These are phyloP conservation scores for Rhizophora mangle DNA, from an alignment of 345 rosid species.

Conservation along the genomic window DNA sequence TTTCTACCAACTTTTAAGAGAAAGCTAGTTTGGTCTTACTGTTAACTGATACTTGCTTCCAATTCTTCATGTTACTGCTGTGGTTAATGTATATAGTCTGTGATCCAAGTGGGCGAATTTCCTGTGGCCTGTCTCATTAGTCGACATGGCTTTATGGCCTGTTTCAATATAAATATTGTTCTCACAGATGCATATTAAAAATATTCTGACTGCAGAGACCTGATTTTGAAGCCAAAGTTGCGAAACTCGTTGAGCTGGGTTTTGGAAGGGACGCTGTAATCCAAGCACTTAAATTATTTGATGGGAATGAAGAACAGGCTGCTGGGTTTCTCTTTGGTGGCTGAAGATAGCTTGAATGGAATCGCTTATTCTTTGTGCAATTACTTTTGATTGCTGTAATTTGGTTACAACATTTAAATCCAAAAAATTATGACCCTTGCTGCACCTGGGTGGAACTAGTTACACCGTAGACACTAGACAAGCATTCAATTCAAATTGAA, in stretches of 20 bases:
- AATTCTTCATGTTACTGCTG: too few relatives aligned
- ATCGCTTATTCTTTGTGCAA: not conserved
- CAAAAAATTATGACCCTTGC: not conserved
- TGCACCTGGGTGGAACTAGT: not conserved
- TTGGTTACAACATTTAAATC: not conserved
- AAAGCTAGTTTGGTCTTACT: too few relatives aligned
- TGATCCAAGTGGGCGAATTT: too few relatives aligned
- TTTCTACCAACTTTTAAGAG: too few relatives aligned
- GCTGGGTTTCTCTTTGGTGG: slow-evolving; percentile 94
- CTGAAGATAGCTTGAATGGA: slow-evolving; percentile 22
- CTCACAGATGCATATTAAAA: not conserved
- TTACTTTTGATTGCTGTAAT: not conserved
- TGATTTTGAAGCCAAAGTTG: slow-evolving; percentile 85
- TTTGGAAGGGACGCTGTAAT: slow-evolving; percentile 74
- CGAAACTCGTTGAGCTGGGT: slow-evolving; percentile 87
- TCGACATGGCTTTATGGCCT: not conserved
- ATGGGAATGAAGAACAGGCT: slow-evolving; percentile 94
- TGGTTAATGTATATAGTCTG: too few relatives aligned
- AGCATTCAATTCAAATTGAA: too few relatives aligned
- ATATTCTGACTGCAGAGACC: slow-evolving; percentile 44
- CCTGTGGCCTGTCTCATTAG: too few relatives aligned
- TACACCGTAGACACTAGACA: too few relatives aligned
- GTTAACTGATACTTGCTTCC: too few relatives aligned
- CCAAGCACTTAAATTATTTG: slow-evolving; percentile 78
- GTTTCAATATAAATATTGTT: not conserved